A percentile compares a stretch with the other conserved stretches of the same genome.
These are phyloP conservation scores for Annona cherimola DNA, from an alignment of 164 flowering plant species.

Conservation along the genomic window DNA sequence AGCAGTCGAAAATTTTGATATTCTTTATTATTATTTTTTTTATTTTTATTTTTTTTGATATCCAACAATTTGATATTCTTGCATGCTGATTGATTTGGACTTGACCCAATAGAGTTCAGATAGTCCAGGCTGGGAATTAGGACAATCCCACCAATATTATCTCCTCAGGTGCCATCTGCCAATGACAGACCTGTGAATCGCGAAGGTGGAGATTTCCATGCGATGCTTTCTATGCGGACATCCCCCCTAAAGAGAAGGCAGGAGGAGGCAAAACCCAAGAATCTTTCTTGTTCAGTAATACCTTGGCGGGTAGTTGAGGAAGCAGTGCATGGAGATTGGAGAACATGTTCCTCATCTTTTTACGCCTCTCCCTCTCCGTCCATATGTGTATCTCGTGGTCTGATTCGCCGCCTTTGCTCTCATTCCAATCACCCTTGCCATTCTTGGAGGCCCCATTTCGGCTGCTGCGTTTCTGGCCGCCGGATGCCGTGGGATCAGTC, in stretches of 20 bases:
- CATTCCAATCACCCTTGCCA: conserved; percentile 9
- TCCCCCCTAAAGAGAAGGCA: not conserved
- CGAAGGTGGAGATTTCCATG: not conserved
- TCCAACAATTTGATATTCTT: not conserved
- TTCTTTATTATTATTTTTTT: no score
- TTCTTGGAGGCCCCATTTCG: conserved; percentile 10
- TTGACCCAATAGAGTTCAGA: not conserved
- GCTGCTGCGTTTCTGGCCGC: conserved; percentile 3
- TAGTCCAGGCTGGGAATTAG: not conserved
- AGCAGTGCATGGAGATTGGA: conserved; percentile 76
- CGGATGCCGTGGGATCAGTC: not conserved
- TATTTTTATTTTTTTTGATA: no score
- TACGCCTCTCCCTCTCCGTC: conserved; percentile 92
- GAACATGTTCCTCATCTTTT: conserved; percentile 92
- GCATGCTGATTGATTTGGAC: not conserved
- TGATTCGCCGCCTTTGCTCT: conserved; percentile 29
- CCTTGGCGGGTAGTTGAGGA: conserved; percentile 87
- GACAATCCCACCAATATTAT: not conserved
- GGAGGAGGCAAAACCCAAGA: not conserved
- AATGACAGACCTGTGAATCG: no score
- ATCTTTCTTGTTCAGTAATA: conserved; percentile 15
- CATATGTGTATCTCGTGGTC: conserved; percentile 72
- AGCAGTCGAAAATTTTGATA: no score
- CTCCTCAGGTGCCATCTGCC: not conserved
- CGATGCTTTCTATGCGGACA: not conserved